These are phyloP conservation scores for Hypoxylon sp. DNA, from an alignment of 2,329 filamentous ascomycete species.

Conservation along the genomic window DNA sequence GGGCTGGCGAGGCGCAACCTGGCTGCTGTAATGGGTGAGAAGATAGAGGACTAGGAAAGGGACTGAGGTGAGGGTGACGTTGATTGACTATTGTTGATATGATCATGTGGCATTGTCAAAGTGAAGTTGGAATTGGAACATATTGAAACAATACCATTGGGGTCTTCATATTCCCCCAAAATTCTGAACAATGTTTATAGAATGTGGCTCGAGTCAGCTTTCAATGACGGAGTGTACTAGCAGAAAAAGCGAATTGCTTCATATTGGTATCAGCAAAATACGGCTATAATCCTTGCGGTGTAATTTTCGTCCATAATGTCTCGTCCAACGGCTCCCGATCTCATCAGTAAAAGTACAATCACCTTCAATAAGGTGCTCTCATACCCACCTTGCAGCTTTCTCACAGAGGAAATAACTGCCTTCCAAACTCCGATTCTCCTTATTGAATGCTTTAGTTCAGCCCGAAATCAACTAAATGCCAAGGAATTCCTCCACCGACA, in stretches of 20 bases:
- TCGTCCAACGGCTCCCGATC: conserved; percentile 16
- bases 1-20: conserved; percentile 79
- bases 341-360: conserved; percentile 37
- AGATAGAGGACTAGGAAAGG: conserved; percentile 54
- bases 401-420: conserved; percentile 25
- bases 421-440: conserved; percentile 42
- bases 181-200: not conserved
- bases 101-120: conserved; percentile 2
- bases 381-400: conserved; percentile 3
- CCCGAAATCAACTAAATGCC: conserved; percentile 8
- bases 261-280: conserved; percentile 33
- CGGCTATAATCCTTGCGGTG: not conserved
- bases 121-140: conserved; percentile 15
- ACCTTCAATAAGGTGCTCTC: conserved; percentile 12
- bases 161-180: not conserved
- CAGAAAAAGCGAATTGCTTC: conserved; percentile 24
- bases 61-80: not conserved
- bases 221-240: not conserved
- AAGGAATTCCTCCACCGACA: not conserved
- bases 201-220: not conserved
- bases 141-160: conserved; percentile 14
- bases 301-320: conserved; percentile 11
- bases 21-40: conserved; percentile 81
- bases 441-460: conserved; percentile 32
- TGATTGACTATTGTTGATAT: not conserved